Base-by-base conservation (phyloP, 2,329 filamentous ascomycete genomes). In the Mycosphaerelloides madeirae region DNA sequence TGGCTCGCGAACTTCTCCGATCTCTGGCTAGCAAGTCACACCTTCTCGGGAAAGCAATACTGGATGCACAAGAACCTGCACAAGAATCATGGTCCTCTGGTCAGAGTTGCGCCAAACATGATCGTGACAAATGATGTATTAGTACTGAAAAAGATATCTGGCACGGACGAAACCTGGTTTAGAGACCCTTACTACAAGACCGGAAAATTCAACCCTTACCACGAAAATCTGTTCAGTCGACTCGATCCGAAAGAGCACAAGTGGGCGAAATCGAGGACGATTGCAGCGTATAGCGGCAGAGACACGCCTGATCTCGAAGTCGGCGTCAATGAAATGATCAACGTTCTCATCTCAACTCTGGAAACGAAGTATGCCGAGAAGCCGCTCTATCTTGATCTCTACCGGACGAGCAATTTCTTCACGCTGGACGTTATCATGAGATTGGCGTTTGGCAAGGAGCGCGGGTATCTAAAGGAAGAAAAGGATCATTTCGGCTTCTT, bases 41-140 rank as follows among this genome's bases (percentile, higher is more conserved):
- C 38, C 2, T 40, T 19, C 14, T 40, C 38, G 2, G 38, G 38
- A 11, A 25, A 29, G 8, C 38, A 40, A 19, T 40, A 31, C 38
- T 40, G 25, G 38, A 18, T 40, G 14, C 38, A 40, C 20, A 25
- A 29, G n/a, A 29, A 40, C 12, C 15, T 40, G 6, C 38, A 40
- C 38, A 29, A 20, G 16, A 40, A 40, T 15, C n/a, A 40, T 31
- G 38, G 38, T 7, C 38, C 38, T 5, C 29, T 40, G 25, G 25
- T 40, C 7, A 25, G n/a, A n/a, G n/a, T n/a, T n/a, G 42, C 29
- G 3, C 46, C 46, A 8, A 41, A 43, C 36, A 44, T 38, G 3
- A 9, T 48, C 1, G 15, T 44, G 6, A 35, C 19, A 8, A 18
- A 20, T 16, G 45, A 48, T 29, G 38, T 6, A 28, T 40, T 19